Evolutionary conservation across 768 basidiomycete genomes (phyloP).

Genomic region (Piloderma croceum): DNA sequence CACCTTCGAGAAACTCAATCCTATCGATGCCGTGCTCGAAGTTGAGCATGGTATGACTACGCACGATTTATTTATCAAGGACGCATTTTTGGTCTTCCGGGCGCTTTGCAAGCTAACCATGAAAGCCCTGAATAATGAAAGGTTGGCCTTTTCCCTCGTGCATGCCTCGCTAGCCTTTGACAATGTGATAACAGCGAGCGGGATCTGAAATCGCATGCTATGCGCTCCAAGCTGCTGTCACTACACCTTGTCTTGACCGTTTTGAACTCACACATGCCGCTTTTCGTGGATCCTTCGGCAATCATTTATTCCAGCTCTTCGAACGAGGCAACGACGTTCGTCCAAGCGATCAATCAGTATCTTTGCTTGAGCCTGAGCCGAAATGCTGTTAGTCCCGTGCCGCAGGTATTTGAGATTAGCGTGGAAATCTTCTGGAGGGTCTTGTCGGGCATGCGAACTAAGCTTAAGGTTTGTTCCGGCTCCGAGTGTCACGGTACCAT

Average conservation of each 20-base stretch:
- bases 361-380: conserved; percentile 88
- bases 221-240: conserved; percentile 94
- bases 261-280: conserved; percentile 82
- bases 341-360: conserved; percentile 94
- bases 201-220: conserved; percentile 93
- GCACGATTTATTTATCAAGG: conserved; percentile 93
- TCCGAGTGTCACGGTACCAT: neutral
- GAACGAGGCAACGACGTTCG: conserved; percentile 81
- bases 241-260: conserved; percentile 91
- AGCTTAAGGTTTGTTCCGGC: conserved; percentile 72
- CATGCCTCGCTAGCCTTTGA: neutral
- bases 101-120: conserved; percentile 96
- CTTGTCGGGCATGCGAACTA: conserved; percentile 88
- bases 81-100: conserved; percentile 95
- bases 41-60: conserved; percentile 45
- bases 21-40: conserved; percentile 30
- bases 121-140: conserved; percentile 93
- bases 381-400: conserved; percentile 92
- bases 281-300: conserved; percentile 85
- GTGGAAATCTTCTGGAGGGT: conserved; percentile 99
- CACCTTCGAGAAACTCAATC: conserved; percentile 30
- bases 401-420: conserved; percentile 95
- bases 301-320: conserved; percentile 89
- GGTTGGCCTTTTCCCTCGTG: conserved; percentile 41
- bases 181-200: conserved; percentile 57